phyloP scores from a whole-genome alignment of 2,329 filamentous ascomycete species.

The Cladosporium sp. region DNA sequence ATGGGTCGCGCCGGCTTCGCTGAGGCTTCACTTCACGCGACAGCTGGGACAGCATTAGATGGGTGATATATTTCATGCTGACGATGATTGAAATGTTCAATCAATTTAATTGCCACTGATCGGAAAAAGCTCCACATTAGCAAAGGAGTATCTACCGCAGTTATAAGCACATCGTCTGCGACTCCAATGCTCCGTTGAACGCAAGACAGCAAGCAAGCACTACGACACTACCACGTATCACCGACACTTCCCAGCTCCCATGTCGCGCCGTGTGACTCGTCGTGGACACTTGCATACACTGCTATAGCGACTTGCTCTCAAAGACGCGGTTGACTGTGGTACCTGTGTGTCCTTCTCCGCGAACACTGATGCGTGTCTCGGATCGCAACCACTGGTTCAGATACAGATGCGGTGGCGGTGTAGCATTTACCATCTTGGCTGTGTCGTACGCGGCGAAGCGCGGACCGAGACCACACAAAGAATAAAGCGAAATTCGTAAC shows the following conservation, averaged over 20 bases:
- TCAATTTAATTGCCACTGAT: too few relatives aligned
- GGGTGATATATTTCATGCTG: constrained; percentile 12
- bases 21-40: constrained; percentile 4
- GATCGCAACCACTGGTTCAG: not conserved
- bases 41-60: constrained; percentile 5
- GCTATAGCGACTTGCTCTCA: not conserved
- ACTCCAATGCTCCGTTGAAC: not conserved
- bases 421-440: too few relatives aligned
- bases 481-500: too few relatives aligned
- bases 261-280: not conserved
- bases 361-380: not conserved
- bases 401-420: too few relatives aligned
- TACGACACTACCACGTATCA: not conserved
- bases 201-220: not conserved
- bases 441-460: too few relatives aligned
- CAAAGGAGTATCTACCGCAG: too few relatives aligned
- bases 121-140: too few relatives aligned
- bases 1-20: constrained; percentile 12
- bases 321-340: not conserved
- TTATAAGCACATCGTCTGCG: not conserved
- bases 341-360: not conserved
- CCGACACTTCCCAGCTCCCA: not conserved
- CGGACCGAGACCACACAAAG: too few relatives aligned
- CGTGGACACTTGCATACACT: not conserved
- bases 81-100: not conserved